Percentiles rank a stretch among this genome's conserved stretches.
Evolutionary conservation across 768 basidiomycete species (phyloP).

Genomic region (Ramaria rubella): DNA sequence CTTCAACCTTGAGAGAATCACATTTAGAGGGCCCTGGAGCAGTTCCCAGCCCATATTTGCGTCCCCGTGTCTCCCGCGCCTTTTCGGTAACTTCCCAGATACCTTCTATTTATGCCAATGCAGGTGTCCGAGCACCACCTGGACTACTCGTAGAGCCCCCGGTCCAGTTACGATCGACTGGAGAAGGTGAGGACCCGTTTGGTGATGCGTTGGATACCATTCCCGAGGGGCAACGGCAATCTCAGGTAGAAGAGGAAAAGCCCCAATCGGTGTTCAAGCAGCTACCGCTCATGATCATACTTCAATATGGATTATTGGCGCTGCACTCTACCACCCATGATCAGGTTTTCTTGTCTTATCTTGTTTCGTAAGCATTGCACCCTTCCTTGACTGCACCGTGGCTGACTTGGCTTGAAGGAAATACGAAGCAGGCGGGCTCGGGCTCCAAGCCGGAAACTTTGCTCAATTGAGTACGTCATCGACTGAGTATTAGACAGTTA

Average conservation of each 20-base stretch:
- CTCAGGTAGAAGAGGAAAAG: constrained; percentile 43
- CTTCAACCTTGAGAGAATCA: background rate
- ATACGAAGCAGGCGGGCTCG: constrained; percentile 81
- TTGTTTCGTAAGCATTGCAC: constrained; percentile 62
- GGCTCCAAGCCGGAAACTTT: constrained; percentile 86
- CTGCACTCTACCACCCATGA: constrained; percentile 87
- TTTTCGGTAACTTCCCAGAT: constrained; percentile 35
- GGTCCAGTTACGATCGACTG: constrained; percentile 38
- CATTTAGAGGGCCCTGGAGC: background rate
- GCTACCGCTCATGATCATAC: constrained; percentile 76
- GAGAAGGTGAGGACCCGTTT: constrained; percentile 34
- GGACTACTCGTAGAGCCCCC: constrained; percentile 63
- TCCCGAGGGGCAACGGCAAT: constrained; percentile 23
- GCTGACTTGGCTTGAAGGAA: constrained; percentile 39
- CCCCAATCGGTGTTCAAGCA: constrained; percentile 62
- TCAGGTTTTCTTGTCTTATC: constrained; percentile 86
- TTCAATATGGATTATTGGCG: constrained; percentile 87
- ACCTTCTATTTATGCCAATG: constrained; percentile 77
- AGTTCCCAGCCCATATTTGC: background rate
- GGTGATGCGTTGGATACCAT: constrained; percentile 31
- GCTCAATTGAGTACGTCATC: constrained; percentile 66
- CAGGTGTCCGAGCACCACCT: constrained; percentile 73
- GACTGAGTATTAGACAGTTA: constrained; percentile 18
- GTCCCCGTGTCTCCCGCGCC: background rate
- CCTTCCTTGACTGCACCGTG: constrained; percentile 9